Evolutionary conservation across 208 protist genomes (phyloP).

Genomic region (Trypanosoma mega): DNA sequence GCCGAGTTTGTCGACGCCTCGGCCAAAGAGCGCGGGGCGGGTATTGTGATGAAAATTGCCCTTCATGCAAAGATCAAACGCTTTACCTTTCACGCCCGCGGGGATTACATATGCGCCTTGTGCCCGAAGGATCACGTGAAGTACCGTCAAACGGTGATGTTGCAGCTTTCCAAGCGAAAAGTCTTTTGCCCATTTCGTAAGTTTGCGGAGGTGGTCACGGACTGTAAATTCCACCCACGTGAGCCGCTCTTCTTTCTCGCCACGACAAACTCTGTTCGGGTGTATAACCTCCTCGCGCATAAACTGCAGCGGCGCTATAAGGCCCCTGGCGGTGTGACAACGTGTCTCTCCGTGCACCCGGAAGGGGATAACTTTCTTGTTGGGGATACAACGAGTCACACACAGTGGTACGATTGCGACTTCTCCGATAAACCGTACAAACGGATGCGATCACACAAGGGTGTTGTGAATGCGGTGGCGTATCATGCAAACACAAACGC

Average conservation of each 20-base stretch:
- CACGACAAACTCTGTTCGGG: slow-evolving; percentile 91
- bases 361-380: slow-evolving; percentile 97
- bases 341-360: slow-evolving; percentile 96
- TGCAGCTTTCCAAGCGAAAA: slow-evolving; percentile 91
- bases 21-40: slow-evolving; percentile 68
- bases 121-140: slow-evolving; percentile 93
- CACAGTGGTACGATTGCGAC: slow-evolving; percentile 99
- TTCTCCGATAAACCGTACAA: slow-evolving; percentile 96
- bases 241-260: slow-evolving; percentile 99
- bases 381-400: slow-evolving; percentile 87
- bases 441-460: slow-evolving; percentile 94
- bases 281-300: slow-evolving; percentile 98
- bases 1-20: slow-evolving; percentile 85
- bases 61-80: slow-evolving; percentile 89
- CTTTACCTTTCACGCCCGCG: slow-evolving; percentile 86
- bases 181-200: slow-evolving; percentile 93
- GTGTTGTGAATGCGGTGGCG: slow-evolving; percentile 90
- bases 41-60: slow-evolving; percentile 87
- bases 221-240: slow-evolving; percentile 97
- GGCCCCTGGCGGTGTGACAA: slow-evolving; percentile 81
- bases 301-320: slow-evolving; percentile 95
- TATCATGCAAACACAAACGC: slow-evolving; percentile 89
- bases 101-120: slow-evolving; percentile 90
- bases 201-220: slow-evolving; percentile 88
- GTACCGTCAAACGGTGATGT: slow-evolving; percentile 92